phyloP scores from a whole-genome alignment of 2,329 filamentous ascomycete genomes.

The Aspergillus sp. region DNA sequence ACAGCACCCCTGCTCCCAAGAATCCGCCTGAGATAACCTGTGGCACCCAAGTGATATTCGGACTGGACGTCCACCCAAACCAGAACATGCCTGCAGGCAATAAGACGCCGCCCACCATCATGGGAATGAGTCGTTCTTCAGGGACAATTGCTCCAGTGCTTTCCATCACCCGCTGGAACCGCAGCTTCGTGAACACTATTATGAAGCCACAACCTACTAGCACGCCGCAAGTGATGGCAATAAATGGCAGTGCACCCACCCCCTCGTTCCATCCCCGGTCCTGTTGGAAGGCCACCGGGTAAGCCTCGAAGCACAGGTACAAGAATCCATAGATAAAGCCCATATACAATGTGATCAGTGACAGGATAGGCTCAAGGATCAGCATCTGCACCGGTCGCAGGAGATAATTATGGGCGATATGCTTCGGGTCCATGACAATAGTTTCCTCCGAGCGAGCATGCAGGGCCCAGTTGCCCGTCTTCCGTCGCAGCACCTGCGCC shows the following conservation, averaged over 20 bases:
- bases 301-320: conserved; percentile 35
- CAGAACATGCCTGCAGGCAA: conserved; percentile 1
- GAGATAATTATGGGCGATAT: conserved; percentile 42
- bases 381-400: conserved; percentile 44
- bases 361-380: conserved; percentile 45
- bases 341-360: conserved; percentile 45
- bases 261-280: conserved; percentile 44
- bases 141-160: conserved; percentile 20
- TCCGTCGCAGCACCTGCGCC: conserved; percentile 48
- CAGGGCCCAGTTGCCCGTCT: conserved; percentile 49
- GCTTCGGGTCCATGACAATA: conserved; percentile 30
- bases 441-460: conserved; percentile 45
- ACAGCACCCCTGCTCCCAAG: neutral
- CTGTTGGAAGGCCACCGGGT: conserved; percentile 40
- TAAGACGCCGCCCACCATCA: neutral
- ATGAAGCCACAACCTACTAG: conserved; percentile 30
- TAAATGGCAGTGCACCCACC: conserved; percentile 47
- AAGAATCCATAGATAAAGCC: conserved; percentile 35
- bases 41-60: neutral
- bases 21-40: neutral
- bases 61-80: neutral
- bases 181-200: conserved; percentile 31
- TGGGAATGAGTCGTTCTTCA: conserved; percentile 25
- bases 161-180: conserved; percentile 24
- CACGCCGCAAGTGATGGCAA: conserved; percentile 48